These are phyloP conservation scores for Boletus rex-veris DNA, from an alignment of 768 basidiomycete genomes.

Conservation along the genomic window DNA sequence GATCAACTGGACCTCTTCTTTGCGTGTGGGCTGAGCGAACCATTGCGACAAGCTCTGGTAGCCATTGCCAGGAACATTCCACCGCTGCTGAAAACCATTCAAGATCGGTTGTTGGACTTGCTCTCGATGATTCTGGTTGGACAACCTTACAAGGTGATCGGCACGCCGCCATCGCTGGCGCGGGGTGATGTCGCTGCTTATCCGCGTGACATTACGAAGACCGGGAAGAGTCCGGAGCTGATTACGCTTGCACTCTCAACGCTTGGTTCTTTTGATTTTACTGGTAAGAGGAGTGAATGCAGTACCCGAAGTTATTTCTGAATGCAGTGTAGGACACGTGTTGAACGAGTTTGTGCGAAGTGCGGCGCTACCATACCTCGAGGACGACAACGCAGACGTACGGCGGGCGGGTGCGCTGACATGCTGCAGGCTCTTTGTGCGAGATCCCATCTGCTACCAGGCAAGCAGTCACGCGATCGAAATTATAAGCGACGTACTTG, in stretches of 20 bases:
- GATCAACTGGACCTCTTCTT: constrained; percentile 98
- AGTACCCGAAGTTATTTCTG: constrained; percentile 6
- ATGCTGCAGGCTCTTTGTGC: constrained; percentile 87
- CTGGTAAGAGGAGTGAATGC: constrained; percentile 47
- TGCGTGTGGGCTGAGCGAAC: constrained; percentile 87
- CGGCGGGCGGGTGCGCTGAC: constrained; percentile 87
- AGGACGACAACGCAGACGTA: constrained; percentile 86
- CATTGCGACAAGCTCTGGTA: constrained; percentile 77
- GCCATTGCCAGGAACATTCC: constrained; percentile 86
- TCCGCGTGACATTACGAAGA: constrained; percentile 43
- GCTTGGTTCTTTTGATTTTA: constrained; percentile 92
- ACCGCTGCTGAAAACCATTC: constrained; percentile 86
- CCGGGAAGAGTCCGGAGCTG: constrained; percentile 62
- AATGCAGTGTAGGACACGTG: constrained; percentile 62
- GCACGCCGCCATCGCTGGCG: constrained; percentile 67
- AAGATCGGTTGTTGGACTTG: constrained; percentile 89
- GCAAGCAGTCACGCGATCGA: constrained; percentile 95
- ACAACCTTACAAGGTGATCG: constrained; percentile 82
- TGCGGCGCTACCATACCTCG: constrained; percentile 89
- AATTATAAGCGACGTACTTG: constrained; percentile 96
- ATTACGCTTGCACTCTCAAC: constrained; percentile 83
- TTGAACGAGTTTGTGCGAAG: constrained; percentile 94
- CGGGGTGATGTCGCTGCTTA: constrained; percentile 49
- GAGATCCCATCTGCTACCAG: constrained; percentile 95
- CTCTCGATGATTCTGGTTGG: constrained; percentile 79